Base-by-base conservation (phyloP, 2,329 filamentous ascomycete genomes). In the Colletotrichum tanaceti region DNA sequence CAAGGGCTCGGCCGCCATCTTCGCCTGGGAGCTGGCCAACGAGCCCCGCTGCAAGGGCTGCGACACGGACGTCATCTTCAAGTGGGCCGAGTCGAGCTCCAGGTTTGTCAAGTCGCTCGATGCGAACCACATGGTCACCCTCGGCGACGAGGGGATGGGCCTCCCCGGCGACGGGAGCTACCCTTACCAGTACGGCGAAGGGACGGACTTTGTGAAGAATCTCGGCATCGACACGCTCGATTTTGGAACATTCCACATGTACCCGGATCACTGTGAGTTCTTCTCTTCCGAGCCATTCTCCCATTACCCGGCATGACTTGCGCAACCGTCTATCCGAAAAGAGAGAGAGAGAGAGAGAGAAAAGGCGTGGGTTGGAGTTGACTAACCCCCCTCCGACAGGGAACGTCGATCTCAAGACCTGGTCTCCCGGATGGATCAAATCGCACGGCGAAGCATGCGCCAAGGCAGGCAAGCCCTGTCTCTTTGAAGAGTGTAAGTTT, bases 31-130 rank as follows among this genome's bases (percentile, higher is more conserved):
- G 28, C 6, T 28, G 28, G 28, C 28, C 28, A 28, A 28, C 28
- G 28, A 28, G 28, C 28, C 28, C 28, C 28, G 28, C 28, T 28
- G 28, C 28, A 28, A 28, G 6, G 28, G 28, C 28, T 28, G 28
- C 28, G 28, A 28, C 28, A 84, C 86, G 0, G 82, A 83, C 6
- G 82, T 89, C n/a, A 81, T 91, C 65, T 84, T 82, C 41, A 81
- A 85, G 53, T 91, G 89, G 89, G 86, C 87, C 22, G 77, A 81
- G 13, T 78, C 80, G 14, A 88, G 84, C 14, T 88, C 86, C 32
- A 77, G 81, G 10, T 91, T 89, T 72, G 86, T 91, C 75, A 90
- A 90, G 75, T 84, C 81, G 3, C 77, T 91, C 6, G 89, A 91
- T 73, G 71, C 82, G 1, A 75, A 83, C 54, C 89, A 90, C 75